Percentiles rank a stretch among this genome's conserved stretches.
These are phyloP conservation scores for Metarhizium guizhouense DNA, from an alignment of 2,329 filamentous ascomycete genomes.

Conservation along the genomic window DNA sequence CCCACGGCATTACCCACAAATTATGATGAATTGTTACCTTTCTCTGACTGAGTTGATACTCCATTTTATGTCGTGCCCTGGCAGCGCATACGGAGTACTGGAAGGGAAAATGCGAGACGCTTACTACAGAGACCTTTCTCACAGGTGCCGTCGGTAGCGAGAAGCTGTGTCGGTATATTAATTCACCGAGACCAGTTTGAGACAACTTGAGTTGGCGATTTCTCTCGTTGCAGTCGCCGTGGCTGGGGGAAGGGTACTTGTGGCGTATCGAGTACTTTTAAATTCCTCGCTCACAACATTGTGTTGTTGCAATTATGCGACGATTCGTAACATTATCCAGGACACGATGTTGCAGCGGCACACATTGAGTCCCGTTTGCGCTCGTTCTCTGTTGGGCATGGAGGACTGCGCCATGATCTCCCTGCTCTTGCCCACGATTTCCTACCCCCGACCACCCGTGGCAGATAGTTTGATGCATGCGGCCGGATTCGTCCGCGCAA, in stretches of 20 bases:
- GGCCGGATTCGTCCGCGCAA: constrained; percentile 7
- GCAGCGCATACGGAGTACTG: not conserved
- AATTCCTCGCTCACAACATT: not conserved
- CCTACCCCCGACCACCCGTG: not conserved
- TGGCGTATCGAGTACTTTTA: not conserved
- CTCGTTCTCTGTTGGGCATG: not conserved
- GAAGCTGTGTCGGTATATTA: not conserved
- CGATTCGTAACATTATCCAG: not conserved
- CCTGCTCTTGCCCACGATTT: not conserved
- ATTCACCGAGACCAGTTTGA: not conserved
- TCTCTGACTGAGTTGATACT: not conserved
- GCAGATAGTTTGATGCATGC: constrained; percentile 8
- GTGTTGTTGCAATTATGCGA: not conserved
- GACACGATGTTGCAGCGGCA: not conserved
- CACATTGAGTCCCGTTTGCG: not conserved
- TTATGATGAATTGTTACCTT: not conserved
- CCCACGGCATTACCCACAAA: not conserved
- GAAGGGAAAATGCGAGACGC: not conserved
- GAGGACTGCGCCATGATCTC: not conserved
- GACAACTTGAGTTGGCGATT: not conserved
- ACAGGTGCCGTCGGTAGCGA: not conserved
- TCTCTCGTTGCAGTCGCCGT: not conserved
- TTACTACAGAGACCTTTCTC: not conserved
- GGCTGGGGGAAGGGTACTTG: not conserved
- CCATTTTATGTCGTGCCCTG: not conserved